These are phyloP conservation scores for Solanum ahanhuiri DNA, from an alignment of 257 asterid species.

Conservation along the genomic window DNA sequence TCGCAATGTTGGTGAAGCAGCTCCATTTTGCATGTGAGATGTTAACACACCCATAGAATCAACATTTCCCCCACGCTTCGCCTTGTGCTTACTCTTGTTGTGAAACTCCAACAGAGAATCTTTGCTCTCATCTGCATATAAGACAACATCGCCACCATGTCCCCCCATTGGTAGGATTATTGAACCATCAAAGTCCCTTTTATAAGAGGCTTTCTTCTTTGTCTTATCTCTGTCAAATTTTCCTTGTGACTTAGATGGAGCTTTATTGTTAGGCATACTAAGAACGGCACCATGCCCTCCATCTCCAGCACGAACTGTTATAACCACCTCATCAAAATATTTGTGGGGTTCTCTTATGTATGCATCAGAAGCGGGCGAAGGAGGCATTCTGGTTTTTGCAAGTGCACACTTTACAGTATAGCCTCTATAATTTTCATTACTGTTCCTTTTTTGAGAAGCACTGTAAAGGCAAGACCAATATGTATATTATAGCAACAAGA, in stretches of 20 bases:
- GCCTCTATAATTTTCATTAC: constrained; percentile 4
- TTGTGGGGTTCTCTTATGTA: constrained; percentile 61
- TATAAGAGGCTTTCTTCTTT: constrained; percentile 41
- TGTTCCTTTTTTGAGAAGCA: constrained; percentile 11
- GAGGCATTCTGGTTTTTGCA: constrained; percentile 40
- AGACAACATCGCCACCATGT: constrained; percentile 74
- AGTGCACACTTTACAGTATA: constrained; percentile 23
- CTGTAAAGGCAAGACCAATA: not conserved
- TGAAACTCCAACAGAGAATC: constrained; percentile 83
- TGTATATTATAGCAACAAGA: not conserved
- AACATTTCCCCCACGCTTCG: constrained; percentile 93
- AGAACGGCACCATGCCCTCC: constrained; percentile 90
- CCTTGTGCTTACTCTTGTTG: constrained; percentile 46
- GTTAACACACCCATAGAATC: constrained; percentile 85
- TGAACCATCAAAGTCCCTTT: constrained; percentile 92
- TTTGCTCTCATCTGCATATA: constrained; percentile 73
- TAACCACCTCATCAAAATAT: constrained; percentile 77
- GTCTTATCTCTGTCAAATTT: constrained; percentile 47
- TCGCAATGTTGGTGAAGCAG: constrained; percentile 56
- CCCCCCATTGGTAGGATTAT: constrained; percentile 87
- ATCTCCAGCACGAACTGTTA: constrained; percentile 85
- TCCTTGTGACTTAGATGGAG: constrained; percentile 41
- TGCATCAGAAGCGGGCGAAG: constrained; percentile 43
- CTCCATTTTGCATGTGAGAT: constrained; percentile 61
- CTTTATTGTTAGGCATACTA: constrained; percentile 40